Evolutionary conservation across 306 rosid genomes (phyloP).

Genomic region (Potentilla sterilis): DNA sequence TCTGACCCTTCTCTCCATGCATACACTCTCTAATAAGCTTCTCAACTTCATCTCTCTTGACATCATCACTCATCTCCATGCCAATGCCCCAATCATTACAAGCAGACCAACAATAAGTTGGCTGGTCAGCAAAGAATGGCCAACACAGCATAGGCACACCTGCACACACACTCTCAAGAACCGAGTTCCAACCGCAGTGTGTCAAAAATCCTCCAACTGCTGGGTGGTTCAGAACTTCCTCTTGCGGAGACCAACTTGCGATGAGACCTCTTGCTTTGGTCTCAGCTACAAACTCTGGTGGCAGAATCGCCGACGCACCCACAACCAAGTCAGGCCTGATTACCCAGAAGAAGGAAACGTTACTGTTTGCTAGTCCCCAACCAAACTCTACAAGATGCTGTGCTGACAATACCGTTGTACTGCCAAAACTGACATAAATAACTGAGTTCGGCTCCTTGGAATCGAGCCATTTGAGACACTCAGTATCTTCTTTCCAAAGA

Average conservation of each 20-base stretch:
- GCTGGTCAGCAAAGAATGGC: neutral
- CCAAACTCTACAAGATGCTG: neutral
- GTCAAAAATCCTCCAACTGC: neutral
- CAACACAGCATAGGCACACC: neutral
- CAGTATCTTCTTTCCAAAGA: neutral
- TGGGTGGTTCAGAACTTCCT: neutral
- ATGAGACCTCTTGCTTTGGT: neutral
- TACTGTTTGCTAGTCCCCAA: neutral
- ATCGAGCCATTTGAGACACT: neutral
- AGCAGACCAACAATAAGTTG: neutral
- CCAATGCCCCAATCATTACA: neutral
- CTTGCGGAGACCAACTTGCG: neutral
- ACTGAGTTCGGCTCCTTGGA: neutral
- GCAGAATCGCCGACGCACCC: neutral
- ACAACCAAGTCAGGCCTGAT: neutral
- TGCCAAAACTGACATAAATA: neutral
- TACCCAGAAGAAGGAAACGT: neutral
- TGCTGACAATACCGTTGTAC: neutral
- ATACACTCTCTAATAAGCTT: conserved; percentile 11
- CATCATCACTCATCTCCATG: neutral
- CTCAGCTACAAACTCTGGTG: neutral
- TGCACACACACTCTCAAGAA: neutral
- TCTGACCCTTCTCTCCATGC: neutral
- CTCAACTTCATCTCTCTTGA: neutral
- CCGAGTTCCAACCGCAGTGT: neutral